Percentiles rank a stretch among this genome's conserved stretches.
These are phyloP conservation scores for Mycena kentingensis DNA, from an alignment of 768 basidiomycete genomes.

Conservation along the genomic window DNA sequence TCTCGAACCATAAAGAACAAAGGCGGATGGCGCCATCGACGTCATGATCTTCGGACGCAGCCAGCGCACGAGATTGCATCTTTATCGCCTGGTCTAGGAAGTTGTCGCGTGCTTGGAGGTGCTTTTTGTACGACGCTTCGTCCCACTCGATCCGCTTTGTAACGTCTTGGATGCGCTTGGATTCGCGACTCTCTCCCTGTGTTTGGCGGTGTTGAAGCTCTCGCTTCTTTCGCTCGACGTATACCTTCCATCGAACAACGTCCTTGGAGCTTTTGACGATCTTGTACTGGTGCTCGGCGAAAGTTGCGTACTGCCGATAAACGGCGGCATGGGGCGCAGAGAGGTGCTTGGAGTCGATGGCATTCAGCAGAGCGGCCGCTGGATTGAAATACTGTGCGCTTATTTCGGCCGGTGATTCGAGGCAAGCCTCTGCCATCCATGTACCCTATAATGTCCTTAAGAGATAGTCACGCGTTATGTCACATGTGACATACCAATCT, in stretches of 20 bases:
- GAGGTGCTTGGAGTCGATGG: slow-evolving; percentile 18
- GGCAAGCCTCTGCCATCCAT: slow-evolving; percentile 86
- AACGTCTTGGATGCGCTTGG: slow-evolving; percentile 22
- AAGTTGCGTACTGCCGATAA: slow-evolving; percentile 81
- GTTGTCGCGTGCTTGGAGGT: slow-evolving; percentile 51
- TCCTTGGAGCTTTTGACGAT: slow-evolving; percentile 70
- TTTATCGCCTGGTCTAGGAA: slow-evolving; percentile 78
- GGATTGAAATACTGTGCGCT: slow-evolving; percentile 67
- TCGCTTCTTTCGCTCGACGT: slow-evolving; percentile 68
- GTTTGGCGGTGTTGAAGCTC: slow-evolving; percentile 62
- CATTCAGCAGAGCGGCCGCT: slow-evolving; percentile 45
- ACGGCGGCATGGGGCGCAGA: slow-evolving; percentile 53
- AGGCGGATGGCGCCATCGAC: slow-evolving; percentile 78
- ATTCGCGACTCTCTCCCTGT: slow-evolving; percentile 15
- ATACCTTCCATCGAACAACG: slow-evolving; percentile 65
- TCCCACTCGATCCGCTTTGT: slow-evolving; percentile 45
- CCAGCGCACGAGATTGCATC: slow-evolving; percentile 83
- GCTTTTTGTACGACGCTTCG: slow-evolving; percentile 51
- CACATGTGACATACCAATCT: slow-evolving; percentile 56
- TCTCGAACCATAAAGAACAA: slow-evolving; percentile 90
- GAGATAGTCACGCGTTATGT: neutral
- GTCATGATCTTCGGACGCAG: slow-evolving; percentile 70
- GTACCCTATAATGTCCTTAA: slow-evolving; percentile 59
- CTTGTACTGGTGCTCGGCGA: slow-evolving; percentile 87
- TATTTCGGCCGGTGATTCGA: slow-evolving; percentile 78